phyloP scores from a whole-genome alignment of 495 filamentous ascomycete genomes.

The Rusavskia elegans region DNA sequence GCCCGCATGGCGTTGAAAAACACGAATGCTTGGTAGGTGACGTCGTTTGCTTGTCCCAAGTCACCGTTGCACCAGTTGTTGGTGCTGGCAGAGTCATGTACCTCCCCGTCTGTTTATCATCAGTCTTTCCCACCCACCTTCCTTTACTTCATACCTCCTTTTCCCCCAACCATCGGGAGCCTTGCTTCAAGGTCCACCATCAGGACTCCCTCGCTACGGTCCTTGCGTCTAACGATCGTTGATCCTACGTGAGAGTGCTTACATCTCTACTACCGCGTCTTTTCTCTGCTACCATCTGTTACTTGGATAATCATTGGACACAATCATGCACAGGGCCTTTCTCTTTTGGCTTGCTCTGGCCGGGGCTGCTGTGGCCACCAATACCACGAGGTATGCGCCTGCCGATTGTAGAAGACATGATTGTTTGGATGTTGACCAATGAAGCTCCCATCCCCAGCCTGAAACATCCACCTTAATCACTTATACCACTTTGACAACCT shows the following conservation, averaged over 20 bases:
- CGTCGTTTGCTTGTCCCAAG: neutral
- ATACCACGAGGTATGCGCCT: neutral
- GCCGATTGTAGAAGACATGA: neutral
- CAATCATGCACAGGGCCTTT: constrained; percentile 5
- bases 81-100: neutral
- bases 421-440: neutral
- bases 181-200: neutral
- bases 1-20: neutral
- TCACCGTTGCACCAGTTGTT: neutral
- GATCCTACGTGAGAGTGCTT: neutral
- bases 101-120: neutral
- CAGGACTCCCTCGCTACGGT: constrained; percentile 16
- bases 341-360: constrained; percentile 3
- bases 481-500: constrained; percentile 11
- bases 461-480: constrained; percentile 2
- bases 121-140: neutral
- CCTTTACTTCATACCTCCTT: neutral
- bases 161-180: neutral
- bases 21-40: neutral
- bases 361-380: constrained; percentile 2
- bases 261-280: neutral
- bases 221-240: constrained; percentile 4
- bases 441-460: neutral
- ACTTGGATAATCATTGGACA: neutral
- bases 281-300: neutral